Conservation (phyloP, 2,329 filamentous ascomycete species). For the Ceratocystis albifundus region DNA sequence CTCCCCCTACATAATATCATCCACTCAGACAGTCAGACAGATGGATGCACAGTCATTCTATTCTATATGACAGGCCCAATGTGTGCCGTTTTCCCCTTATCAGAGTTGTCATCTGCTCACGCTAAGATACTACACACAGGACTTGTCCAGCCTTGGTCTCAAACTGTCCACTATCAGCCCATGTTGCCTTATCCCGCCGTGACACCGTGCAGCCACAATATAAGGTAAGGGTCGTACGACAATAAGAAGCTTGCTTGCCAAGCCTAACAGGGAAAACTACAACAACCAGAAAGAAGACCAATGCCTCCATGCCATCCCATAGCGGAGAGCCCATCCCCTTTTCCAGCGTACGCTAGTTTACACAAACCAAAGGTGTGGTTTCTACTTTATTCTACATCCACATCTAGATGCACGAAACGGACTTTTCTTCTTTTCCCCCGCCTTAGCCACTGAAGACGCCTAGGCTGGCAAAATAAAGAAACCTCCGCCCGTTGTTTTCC, state of each 20-base stretch:
- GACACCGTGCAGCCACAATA: background rate
- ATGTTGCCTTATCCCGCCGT: background rate
- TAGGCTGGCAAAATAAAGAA: background rate
- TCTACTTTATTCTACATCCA: too few species aligned
- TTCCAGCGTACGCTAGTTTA: too few species aligned
- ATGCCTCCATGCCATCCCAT: background rate
- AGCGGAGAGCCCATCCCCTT: too few species aligned
- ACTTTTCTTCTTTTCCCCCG: too few species aligned
- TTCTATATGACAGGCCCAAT: background rate
- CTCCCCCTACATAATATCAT: background rate
- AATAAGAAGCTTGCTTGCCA: background rate
- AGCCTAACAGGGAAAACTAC: background rate
- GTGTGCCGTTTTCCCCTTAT: background rate
- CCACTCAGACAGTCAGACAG: background rate
- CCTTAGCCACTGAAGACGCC: too few species aligned
- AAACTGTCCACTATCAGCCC: constrained; percentile 5
- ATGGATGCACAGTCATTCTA: background rate
- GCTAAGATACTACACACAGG: background rate
- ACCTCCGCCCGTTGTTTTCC: background rate
- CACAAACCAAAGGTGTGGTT: too few species aligned
- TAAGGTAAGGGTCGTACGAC: constrained; percentile 5
- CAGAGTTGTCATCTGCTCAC: background rate
- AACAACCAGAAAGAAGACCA: background rate
- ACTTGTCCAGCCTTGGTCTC: background rate
- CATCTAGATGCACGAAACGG: too few species aligned